Conservation (phyloP, 192 early-diverging fungal genomes). For the Podila horticola region DNA sequence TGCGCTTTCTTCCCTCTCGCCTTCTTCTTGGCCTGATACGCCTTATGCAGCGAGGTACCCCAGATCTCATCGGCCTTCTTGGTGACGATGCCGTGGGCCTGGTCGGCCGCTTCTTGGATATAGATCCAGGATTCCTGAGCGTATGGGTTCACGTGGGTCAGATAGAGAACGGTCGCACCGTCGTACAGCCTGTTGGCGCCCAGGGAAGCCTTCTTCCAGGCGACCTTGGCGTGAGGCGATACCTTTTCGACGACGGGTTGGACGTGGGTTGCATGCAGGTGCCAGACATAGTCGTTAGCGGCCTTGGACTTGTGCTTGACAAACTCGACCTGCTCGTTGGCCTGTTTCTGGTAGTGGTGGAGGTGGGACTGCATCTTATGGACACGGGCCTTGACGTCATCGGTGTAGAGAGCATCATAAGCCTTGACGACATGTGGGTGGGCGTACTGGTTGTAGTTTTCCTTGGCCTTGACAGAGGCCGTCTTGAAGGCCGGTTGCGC, state of each 20-base stretch:
- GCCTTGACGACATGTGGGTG: slow-evolving; percentile 37
- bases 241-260: slow-evolving; percentile 31
- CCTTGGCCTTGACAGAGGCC: slow-evolving; percentile 19
- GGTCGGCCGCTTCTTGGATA: slow-evolving; percentile 12
- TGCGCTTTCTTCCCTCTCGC: neutral
- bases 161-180: slow-evolving; percentile 11
- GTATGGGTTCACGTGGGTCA: slow-evolving; percentile 38
- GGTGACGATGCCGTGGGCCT: slow-evolving; percentile 20
- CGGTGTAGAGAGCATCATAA: slow-evolving; percentile 24
- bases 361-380: slow-evolving; percentile 15
- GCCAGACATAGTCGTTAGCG: slow-evolving; percentile 13
- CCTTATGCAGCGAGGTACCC: slow-evolving; percentile 15
- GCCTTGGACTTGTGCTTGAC: slow-evolving; percentile 5
- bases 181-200: slow-evolving; percentile 7
- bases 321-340: slow-evolving; percentile 5
- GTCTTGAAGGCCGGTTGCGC: slow-evolving; percentile 27
- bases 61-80: slow-evolving; percentile 41
- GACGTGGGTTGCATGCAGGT: slow-evolving; percentile 15
- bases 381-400: slow-evolving; percentile 24
- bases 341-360: slow-evolving; percentile 29
- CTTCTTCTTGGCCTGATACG: neutral
- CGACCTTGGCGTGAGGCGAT: slow-evolving; percentile 28
- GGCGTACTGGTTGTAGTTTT: slow-evolving; percentile 27
- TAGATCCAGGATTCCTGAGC: slow-evolving; percentile 12
- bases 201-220: slow-evolving; percentile 24